These are phyloP conservation scores for Trichoderma koningiopsis DNA, from an alignment of 2,329 filamentous ascomycete genomes.

Conservation along the genomic window DNA sequence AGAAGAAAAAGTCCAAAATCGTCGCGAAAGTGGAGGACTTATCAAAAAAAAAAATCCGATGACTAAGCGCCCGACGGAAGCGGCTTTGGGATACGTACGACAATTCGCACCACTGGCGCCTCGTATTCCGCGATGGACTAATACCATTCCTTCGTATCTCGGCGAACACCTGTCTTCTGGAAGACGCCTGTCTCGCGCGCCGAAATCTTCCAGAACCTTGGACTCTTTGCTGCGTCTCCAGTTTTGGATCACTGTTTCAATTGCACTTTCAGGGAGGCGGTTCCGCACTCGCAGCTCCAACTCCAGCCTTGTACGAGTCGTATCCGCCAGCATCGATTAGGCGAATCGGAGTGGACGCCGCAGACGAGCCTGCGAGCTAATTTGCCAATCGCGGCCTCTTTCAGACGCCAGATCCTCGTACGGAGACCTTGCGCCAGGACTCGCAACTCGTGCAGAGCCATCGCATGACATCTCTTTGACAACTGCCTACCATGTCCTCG, in stretches of 20 bases:
- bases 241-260: conserved; percentile 18
- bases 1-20: conserved; percentile 27
- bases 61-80: conserved; percentile 21
- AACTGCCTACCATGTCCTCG: conserved; percentile 44
- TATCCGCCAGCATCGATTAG: conserved; percentile 16
- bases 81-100: conserved; percentile 24
- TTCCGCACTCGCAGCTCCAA: conserved; percentile 8
- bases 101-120: neutral
- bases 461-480: conserved; percentile 31
- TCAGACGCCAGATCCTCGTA: neutral
- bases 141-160: neutral
- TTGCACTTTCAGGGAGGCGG: conserved; percentile 5
- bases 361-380: conserved; percentile 8
- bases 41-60: conserved; percentile 2
- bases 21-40: neutral
- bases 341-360: conserved; percentile 26
- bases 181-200: neutral
- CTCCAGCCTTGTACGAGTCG: conserved; percentile 1
- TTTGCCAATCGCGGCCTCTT: neutral
- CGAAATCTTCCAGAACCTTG: conserved; percentile 2
- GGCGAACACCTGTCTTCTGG: conserved; percentile 14
- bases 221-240: neutral
- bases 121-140: conserved; percentile 18
- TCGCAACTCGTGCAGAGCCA: neutral
- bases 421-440: neutral